phyloP scores from a whole-genome alignment of 768 basidiomycete genomes.

The Exidia glandulosa region DNA sequence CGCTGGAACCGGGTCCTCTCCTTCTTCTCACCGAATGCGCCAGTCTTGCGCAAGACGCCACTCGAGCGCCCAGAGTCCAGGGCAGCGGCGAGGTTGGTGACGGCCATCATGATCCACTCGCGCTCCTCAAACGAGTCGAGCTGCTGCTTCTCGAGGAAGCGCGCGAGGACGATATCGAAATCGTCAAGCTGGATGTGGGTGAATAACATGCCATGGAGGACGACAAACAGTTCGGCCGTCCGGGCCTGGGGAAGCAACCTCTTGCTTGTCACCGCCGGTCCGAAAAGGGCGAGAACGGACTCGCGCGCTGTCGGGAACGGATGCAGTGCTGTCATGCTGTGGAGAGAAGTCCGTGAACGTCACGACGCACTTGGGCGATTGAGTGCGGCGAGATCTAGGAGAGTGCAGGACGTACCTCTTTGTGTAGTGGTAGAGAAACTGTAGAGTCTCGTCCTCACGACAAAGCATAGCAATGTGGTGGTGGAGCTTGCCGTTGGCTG shows the following conservation, averaged over 20 bases:
- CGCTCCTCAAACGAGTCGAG: constrained; percentile 72
- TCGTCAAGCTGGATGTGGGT: constrained; percentile 92
- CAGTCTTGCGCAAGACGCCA: constrained; percentile 55
- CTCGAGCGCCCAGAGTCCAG: constrained; percentile 79
- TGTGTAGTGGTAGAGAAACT: constrained; percentile 84
- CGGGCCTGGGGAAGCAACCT: constrained; percentile 67
- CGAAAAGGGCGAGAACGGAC: constrained; percentile 84
- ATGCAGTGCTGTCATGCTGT: constrained; percentile 83
- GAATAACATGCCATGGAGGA: constrained; percentile 94
- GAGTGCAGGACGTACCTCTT: constrained; percentile 80
- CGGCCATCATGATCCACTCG: constrained; percentile 96
- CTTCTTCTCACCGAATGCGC: constrained; percentile 36
- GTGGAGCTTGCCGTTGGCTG: constrained; percentile 89
- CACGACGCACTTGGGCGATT: no score
- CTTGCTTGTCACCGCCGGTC: constrained; percentile 56
- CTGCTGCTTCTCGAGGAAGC: constrained; percentile 76
- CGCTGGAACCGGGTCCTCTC: no score
- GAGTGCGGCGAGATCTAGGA: no score
- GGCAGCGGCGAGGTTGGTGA: constrained; percentile 68
- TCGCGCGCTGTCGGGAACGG: constrained; percentile 83
- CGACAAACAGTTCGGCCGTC: constrained; percentile 72
- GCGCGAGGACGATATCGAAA: constrained; percentile 67
- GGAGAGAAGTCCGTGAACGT: constrained; percentile 1
- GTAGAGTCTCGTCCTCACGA: constrained; percentile 68
- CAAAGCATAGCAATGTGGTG: constrained; percentile 86